Percentiles rank a stretch among this genome's conserved stretches.
These are phyloP conservation scores for Leccinum holopus DNA, from an alignment of 1,284 basidiomycete genomes.

Conservation along the genomic window DNA sequence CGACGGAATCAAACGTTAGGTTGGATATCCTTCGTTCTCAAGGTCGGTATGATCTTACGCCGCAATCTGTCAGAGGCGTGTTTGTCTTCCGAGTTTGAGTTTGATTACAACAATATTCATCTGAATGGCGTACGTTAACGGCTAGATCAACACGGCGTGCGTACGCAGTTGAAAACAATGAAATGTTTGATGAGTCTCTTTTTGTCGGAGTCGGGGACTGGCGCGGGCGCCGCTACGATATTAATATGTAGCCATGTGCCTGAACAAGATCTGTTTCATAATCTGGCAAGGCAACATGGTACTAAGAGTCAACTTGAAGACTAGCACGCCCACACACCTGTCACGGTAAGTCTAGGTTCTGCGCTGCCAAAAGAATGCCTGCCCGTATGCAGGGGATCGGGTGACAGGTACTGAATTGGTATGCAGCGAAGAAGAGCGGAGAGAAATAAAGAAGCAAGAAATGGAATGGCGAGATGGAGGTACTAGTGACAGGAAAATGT, in stretches of 20 bases:
- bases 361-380: background rate
- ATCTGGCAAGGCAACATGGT: background rate
- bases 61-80: no score
- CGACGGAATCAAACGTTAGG: no score
- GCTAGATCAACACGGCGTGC: no score
- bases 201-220: no score
- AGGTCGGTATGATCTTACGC: no score
- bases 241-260: background rate
- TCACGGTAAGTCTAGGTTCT: background rate
- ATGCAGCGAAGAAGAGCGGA: background rate
- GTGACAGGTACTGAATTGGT: background rate
- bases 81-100: no score
- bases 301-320: background rate
- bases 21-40: no score
- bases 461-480: background rate
- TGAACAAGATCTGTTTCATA: background rate
- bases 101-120: no score
- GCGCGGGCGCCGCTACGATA: background rate
- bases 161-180: no score
- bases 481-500: background rate
- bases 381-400: background rate
- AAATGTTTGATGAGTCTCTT: no score
- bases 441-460: background rate
- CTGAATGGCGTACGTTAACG: no score
- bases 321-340: background rate